Evolutionary conservation across 2,329 filamentous ascomycete genomes (phyloP).

Genomic region (Periconia digitata): DNA sequence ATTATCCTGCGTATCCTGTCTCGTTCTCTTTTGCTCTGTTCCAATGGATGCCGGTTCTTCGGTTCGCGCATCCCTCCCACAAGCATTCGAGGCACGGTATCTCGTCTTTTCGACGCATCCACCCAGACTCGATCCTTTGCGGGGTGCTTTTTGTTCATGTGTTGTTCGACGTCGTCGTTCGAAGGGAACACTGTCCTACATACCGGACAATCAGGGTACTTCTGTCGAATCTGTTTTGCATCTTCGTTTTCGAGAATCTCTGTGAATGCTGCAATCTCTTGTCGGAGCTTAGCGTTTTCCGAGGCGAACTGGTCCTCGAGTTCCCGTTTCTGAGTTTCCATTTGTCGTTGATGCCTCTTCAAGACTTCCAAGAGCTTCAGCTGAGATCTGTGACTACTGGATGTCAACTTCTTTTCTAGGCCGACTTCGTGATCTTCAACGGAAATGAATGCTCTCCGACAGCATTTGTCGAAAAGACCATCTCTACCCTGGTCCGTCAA

Average conservation of each 20-base stretch:
- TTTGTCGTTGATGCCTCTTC: not conserved
- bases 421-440: not conserved
- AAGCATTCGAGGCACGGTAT: not conserved
- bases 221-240: not conserved
- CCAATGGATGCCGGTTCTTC: too few relatives aligned
- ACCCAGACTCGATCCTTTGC: not conserved
- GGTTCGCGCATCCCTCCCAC: too few relatives aligned
- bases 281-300: not conserved
- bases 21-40: too few relatives aligned
- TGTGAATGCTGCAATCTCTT: not conserved
- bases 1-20: too few relatives aligned
- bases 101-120: not conserved
- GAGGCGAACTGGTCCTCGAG: not conserved
- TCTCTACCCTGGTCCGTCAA: too few relatives aligned
- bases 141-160: not conserved
- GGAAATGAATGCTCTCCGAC: not conserved
- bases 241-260: not conserved
- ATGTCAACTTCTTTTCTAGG: not conserved
- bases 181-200: not conserved
- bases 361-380: not conserved
- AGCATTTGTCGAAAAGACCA: constrained; percentile 4
- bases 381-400: not conserved
- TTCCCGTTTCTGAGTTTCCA: not conserved
- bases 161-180: not conserved
- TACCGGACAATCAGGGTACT: not conserved